Percentiles rank a stretch among this genome's conserved stretches.
These are phyloP conservation scores for Kluyveromyces aestuarii DNA, from an alignment of 805 yeast species.

Conservation along the genomic window DNA sequence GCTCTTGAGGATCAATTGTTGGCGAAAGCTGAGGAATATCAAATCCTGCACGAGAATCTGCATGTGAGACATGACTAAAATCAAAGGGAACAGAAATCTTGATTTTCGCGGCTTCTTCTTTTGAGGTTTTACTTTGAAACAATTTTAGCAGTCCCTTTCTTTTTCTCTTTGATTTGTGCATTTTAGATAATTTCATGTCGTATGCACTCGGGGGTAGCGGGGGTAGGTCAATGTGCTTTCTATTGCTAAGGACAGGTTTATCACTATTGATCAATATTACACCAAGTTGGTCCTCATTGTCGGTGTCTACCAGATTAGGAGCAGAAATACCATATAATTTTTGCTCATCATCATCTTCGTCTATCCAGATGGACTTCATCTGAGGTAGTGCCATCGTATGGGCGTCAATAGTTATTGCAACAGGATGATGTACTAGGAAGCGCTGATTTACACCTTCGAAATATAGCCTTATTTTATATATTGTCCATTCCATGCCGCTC, in stretches of 20 bases:
- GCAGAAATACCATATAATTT: constrained; percentile 28
- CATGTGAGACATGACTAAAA: constrained; percentile 34
- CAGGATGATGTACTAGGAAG: not conserved
- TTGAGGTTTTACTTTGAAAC: constrained; percentile 19
- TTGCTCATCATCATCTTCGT: constrained; percentile 30
- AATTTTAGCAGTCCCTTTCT: constrained; percentile 22
- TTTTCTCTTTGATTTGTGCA: constrained; percentile 2
- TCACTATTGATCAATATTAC: constrained; percentile 29
- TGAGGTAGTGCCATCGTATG: constrained; percentile 15
- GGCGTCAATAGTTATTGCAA: not conserved
- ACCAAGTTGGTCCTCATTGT: constrained; percentile 21
- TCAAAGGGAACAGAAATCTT: constrained; percentile 33
- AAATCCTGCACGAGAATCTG: constrained; percentile 20
- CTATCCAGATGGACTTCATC: constrained; percentile 37
- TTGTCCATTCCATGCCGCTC: not conserved
- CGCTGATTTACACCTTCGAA: not conserved
- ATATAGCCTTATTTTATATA: not conserved
- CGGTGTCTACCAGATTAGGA: constrained; percentile 21
- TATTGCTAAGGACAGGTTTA: constrained; percentile 26
- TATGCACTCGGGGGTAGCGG: constrained; percentile 25
- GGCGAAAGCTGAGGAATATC: constrained; percentile 2
- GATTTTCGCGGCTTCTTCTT: constrained; percentile 6
- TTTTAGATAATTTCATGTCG: constrained; percentile 1
- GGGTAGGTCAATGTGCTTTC: constrained; percentile 30
- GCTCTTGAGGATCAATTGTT: constrained; percentile 5